A percentile compares a stretch with the other conserved stretches of the same genome.
Evolutionary conservation across 257 asterid species (phyloP).

Genomic region (Mitragyna speciosa): DNA sequence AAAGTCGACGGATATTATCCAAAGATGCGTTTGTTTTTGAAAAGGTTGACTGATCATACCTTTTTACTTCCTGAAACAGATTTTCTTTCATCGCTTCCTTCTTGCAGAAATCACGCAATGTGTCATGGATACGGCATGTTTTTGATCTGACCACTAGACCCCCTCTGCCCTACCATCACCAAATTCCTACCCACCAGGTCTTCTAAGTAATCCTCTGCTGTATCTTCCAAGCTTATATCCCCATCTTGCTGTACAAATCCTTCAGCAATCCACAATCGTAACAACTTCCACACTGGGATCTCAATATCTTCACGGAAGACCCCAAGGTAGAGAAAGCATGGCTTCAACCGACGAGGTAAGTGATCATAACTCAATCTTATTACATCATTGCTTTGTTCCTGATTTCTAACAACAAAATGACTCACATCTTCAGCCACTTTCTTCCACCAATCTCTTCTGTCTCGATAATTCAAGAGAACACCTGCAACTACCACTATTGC

Average conservation of each 20-base stretch:
- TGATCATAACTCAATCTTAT: slow-evolving; percentile 21
- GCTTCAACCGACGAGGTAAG: slow-evolving; percentile 14
- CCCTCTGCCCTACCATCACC: slow-evolving; percentile 22
- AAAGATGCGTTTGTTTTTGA: not conserved
- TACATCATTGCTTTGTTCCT: not conserved
- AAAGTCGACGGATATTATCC: slow-evolving; percentile 7
- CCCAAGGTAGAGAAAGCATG: slow-evolving; percentile 31
- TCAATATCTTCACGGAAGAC: slow-evolving; percentile 24
- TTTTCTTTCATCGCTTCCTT: not conserved
- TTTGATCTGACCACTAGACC: slow-evolving; percentile 19
- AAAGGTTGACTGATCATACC: not conserved
- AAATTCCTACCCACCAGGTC: slow-evolving; percentile 22
- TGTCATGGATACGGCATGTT: slow-evolving; percentile 25
- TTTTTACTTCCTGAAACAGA: slow-evolving; percentile 21
- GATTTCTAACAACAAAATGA: not conserved
- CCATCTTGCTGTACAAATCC: slow-evolving; percentile 19
- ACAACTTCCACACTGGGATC: slow-evolving; percentile 19
- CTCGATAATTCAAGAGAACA: slow-evolving; percentile 23
- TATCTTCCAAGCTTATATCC: not conserved
- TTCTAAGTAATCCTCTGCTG: slow-evolving; percentile 21
- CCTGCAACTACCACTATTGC: slow-evolving; percentile 53
- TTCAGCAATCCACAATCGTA: slow-evolving; percentile 24
- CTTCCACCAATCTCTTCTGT: slow-evolving; percentile 13
- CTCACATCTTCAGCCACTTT: slow-evolving; percentile 26
- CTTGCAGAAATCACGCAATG: slow-evolving; percentile 29